Evolutionary conservation across 495 filamentous ascomycete species (phyloP), one percentile per base, ranked within the genome.

Genomic region (Diplogelasinospora grovesii): DNA sequence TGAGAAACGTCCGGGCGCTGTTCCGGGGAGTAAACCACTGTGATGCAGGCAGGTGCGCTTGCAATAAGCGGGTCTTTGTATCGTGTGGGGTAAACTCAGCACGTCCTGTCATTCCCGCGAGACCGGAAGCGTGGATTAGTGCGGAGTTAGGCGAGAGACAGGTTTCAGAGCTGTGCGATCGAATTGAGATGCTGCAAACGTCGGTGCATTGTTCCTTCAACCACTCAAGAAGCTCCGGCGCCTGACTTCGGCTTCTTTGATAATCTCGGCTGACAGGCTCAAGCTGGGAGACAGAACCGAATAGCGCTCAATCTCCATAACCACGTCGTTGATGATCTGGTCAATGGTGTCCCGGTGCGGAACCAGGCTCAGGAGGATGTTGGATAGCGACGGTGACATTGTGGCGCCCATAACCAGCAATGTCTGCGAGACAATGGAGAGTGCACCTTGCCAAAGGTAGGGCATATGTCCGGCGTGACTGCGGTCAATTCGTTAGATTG

Each of bases 361-460:
- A 10, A 69, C 57, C 8, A 74, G 63, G 6, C 79, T 75, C 34
- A 83, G 78, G 13, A 89, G 73, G 16, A 87, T 73, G 27, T 65
- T 70, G 9, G 77, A 77, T 8, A 89, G 72, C 6, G 78, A 78
- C 8, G 78, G 79, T n/a, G 79, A 85, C 80, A 89, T 85, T 13
- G 79, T 88, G 35, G 83, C 84, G 5, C 83, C 84, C 85, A 89
- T 89, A 24, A 89, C 76, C 26, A 90, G 60, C 22, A 89, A 67
- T 2, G 82, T 81, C 62, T 89, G 85, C 6, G 82, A 86, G 18
- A 89, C 82, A 53, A 90, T 83, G 35, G 81, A 86, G 29, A 89
- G 69, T 2, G 85, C 85, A 23, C 85, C 85, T 64, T 88, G 84
- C 83, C 83, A 88, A 11, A 89, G 71, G 62, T 89, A 89, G n/a